Base-by-base conservation (phyloP, 805 yeast species). In the Hanseniaspora singularis region DNA sequence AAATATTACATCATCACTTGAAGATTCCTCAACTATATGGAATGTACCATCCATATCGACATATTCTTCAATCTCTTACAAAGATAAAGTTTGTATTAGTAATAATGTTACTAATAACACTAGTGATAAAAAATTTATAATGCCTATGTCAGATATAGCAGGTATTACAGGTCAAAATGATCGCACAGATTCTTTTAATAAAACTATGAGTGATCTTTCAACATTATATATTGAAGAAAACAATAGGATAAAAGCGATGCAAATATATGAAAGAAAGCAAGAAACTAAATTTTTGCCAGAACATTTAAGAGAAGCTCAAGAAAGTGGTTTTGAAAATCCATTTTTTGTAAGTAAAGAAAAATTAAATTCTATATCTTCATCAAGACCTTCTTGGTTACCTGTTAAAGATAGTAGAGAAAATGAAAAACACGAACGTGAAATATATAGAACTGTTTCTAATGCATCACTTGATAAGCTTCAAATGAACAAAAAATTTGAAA, bases 381-480 rank as follows among this genome's bases (percentile, higher is more conserved):
- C 85, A 1, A 68, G 88, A 53, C 88, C 88, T 3, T 71, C 76
- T 41, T 77, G 84, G 73, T 59, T 79, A 38, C 88, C 88, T 5
- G 86, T 86, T 5, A 80, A 80, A 57, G 64, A 67, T 33, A 55
- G 63, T 3, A 58, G 56, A 11, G 88, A 80, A 55, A 69, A 69
- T 34, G 57, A 64, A 28, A 67, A 67, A 49, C 88, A 80, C 55
- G 77, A 76, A 53, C 66, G 63, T 40, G 78, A 79, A 55, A 70
- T 79, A 47, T 63, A 69, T 38, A 66, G 64, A 49, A 57, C 58
- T 10, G 52, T 62, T n/a, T 57, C 62, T 38, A 57, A 57, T 54
- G 64, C 64, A 3, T 59, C 64, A 4, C 53, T 62, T 15, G 65
- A 61, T 14, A 59, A 61, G 49, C 47, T 63, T 33, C 55, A 49